Evolutionary conservation across 1,139 yeast genomes (phyloP), one percentile per base, ranked within the genome.

Genomic region (Pichia inconspicua): DNA sequence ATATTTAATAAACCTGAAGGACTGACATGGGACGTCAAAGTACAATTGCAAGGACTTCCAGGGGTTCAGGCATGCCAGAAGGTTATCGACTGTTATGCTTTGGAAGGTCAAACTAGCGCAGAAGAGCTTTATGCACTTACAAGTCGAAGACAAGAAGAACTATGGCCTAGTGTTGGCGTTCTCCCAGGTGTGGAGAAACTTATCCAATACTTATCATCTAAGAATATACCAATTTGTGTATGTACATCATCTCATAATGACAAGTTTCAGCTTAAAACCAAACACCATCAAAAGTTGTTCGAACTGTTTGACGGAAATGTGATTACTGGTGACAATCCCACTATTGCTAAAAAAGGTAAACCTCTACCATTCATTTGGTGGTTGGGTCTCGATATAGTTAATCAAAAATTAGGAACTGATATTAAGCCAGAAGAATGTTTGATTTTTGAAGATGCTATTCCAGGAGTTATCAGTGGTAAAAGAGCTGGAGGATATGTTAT

Each of bases 361-460:
- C 98, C 98, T 12, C 72, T 73, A 51, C 98, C 98, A 3, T 95
- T 89, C 62, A 89, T 92, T 55, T 92, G 96, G 95, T 77, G 77
- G 55, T 75, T 82, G 4, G 95, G 97, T 42, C 73, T 92, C 53
- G 73, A 39, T 45, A 66, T 53, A n/a, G 2, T 44, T 0, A 49
- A 49, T 25, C 11, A 27, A 61, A 66, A 41, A 27, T 50, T 50
- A 11, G 53, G 55, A 15, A 72, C 73, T 0, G 69, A 70, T 19
- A 82, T 89, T 54, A 61, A 64, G 48, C 84, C 90, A 2, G 80
- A 78, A 35, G 96, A 92, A 61, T 86, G 96, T 58, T 67, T 92
- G 37, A 84, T 92, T 1, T 92, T 92, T 65, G 98, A 92, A 67
- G 98, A 92, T 66, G 97, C 96, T 2, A 71, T 88, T 42, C 90